phyloP scores from a whole-genome alignment of 805 yeast species.

The Saturnispora mendoncae region DNA sequence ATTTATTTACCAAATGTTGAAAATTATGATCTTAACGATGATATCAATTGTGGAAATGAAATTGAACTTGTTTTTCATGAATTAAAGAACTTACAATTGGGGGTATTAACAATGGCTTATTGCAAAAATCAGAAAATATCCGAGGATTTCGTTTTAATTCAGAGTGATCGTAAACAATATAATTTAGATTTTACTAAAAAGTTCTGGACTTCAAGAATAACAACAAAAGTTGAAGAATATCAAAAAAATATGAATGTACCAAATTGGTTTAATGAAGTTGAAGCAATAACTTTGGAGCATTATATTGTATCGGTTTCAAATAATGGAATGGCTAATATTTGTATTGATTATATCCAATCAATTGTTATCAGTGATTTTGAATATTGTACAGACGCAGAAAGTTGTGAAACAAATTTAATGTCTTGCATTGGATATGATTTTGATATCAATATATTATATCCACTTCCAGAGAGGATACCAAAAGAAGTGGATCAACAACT shows the following conservation, averaged over 20 bases:
- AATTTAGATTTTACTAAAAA: neutral
- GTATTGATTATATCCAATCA: slow-evolving; percentile 5
- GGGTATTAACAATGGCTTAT: slow-evolving; percentile 5
- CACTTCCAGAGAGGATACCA: too few relatives aligned
- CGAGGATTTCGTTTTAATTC: slow-evolving; percentile 5
- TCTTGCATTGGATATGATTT: slow-evolving; percentile 5
- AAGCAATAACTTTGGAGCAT: neutral
- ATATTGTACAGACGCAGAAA: neutral
- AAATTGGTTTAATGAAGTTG: neutral
- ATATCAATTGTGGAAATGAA: neutral
- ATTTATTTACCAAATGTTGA: neutral
- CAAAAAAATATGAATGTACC: neutral
- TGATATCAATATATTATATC: neutral
- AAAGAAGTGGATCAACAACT: too few relatives aligned
- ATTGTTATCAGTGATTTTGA: slow-evolving; percentile 5
- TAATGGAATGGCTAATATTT: neutral
- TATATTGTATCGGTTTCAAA: slow-evolving; percentile 4
- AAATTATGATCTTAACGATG: neutral
- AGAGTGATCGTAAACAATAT: neutral
- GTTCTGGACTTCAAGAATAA: neutral
- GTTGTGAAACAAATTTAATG: neutral
- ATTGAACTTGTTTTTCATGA: neutral
- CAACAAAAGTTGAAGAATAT: too few relatives aligned
- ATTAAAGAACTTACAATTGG: neutral
- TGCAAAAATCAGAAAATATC: neutral